Percentiles rank a stretch among this genome's conserved stretches.
These are phyloP conservation scores for Meredithiella fracta DNA, from an alignment of 2,329 filamentous ascomycete species.

Conservation along the genomic window DNA sequence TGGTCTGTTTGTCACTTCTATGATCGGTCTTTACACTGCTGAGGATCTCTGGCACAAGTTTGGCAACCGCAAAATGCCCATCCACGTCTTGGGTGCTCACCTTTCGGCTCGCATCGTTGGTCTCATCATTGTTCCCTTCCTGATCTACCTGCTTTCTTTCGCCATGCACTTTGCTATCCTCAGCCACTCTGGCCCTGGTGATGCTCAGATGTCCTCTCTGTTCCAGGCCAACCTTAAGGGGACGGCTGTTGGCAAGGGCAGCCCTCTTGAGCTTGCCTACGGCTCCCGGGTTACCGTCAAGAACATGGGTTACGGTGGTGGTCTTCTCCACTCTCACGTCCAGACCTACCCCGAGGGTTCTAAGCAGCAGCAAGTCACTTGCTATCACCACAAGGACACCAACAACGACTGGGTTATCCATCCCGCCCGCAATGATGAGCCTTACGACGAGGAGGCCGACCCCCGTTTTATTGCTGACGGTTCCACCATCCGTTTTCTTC, in stretches of 20 bases:
- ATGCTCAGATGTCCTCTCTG: constrained; percentile 99
- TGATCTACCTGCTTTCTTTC: constrained; percentile 93
- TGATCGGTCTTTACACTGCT: constrained; percentile 87
- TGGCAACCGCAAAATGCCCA: constrained; percentile 79
- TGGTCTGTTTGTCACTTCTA: constrained; percentile 82
- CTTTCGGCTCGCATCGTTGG: constrained; percentile 65
- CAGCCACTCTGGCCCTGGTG: constrained; percentile 83
- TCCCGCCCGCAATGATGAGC: constrained; percentile 63
- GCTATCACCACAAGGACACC: constrained; percentile 98
- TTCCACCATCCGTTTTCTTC: constrained; percentile 68
- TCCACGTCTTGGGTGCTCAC: constrained; percentile 63
- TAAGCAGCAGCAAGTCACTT: constrained; percentile 87
- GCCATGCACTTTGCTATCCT: constrained; percentile 87
- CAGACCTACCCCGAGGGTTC: constrained; percentile 94
- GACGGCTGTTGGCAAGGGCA: constrained; percentile 86
- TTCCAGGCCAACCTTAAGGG: constrained; percentile 95
- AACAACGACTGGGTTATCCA: constrained; percentile 99
- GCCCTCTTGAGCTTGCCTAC: constrained; percentile 76
- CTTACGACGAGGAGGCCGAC: constrained; percentile 54
- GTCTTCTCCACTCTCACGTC: constrained; percentile 87
- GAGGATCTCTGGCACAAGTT: constrained; percentile 99
- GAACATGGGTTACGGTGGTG: constrained; percentile 98
- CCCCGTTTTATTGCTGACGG: constrained; percentile 65
- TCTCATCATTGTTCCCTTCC: constrained; percentile 71
- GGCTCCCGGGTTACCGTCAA: constrained; percentile 87